Base-by-base conservation (phyloP, 164 flowering plant genomes). In the Pachysandra terminalis region DNA sequence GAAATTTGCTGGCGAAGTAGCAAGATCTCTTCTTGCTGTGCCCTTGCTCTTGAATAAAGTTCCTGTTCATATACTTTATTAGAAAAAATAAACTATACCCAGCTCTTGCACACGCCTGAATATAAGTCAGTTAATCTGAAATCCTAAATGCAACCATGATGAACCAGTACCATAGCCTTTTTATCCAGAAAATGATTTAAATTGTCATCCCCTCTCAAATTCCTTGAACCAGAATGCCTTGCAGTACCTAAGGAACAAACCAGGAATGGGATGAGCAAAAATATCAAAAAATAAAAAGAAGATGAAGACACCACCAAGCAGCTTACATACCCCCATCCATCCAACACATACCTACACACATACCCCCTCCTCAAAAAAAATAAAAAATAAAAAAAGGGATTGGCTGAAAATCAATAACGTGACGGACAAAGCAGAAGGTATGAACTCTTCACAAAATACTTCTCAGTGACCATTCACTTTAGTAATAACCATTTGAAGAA, bases 1-100 rank as follows among this genome's bases (percentile, higher is more conserved):
- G 90, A 71, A 80, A 90, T 83, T 71, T 87, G 87, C 66, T 83
- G 79, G 1, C 84, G 87, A 28, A 93, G 94, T 74, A 61, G 51
- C 61, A 74, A 75, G 61, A 91, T 87, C 78, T 93, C 98, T 77
- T 84, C 83, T 71, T 82, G 68, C 69, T 87, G 90, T 19, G 78
- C 77, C 55, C 72, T 83, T 40, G 75, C 75, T 69, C 75, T 80
- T 19, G 85, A 81, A 59, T 83, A 63, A 59, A 86, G 90, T 66
- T 85, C 95, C 95, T 92, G 71, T 26, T 56, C 61, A 40, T 24
- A 48, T 37, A 66, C 13, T 48, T n/a, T 14, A n/a, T 63, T 26
- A 40, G 60, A 61, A 54, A 41, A 48, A 71, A 64, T 16, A 10
- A 54, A 41, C 21, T 41, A 72, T 9, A 23, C n/a, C 58, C 68